Percentiles rank a stretch among this genome's conserved stretches.
phyloP scores from a whole-genome alignment of 257 asterid species.

The Buddleja alternifolia region DNA sequence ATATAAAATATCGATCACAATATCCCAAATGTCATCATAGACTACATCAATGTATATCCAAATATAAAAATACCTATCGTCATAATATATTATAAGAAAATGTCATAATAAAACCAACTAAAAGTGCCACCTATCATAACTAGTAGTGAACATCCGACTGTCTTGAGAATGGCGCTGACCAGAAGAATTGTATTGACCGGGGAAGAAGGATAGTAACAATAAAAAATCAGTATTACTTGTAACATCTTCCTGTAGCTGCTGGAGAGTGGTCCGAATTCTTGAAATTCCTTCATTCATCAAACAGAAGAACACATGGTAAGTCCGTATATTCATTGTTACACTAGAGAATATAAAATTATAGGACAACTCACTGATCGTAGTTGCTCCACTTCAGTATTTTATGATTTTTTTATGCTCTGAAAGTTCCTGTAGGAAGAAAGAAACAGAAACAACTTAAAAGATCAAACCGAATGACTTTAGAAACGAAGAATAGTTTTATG shows the following conservation, averaged over 20 bases:
- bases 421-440: conserved; percentile 64
- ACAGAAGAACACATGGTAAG: conserved; percentile 15
- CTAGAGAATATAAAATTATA: conserved; percentile 3
- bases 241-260: conserved; percentile 96
- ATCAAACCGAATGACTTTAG: not conserved
- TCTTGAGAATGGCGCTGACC: no score
- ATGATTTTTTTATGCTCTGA: conserved; percentile 70
- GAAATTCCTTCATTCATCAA: conserved; percentile 67
- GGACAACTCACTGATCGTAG: conserved; percentile 75
- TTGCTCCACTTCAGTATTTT: conserved; percentile 80
- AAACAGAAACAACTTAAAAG: conserved; percentile 4
- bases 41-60: no score
- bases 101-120: no score
- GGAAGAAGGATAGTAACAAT: no score
- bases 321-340: not conserved
- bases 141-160: no score
- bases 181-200: no score
- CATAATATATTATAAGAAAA: no score
- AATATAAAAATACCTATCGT: no score
- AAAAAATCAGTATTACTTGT: no score
- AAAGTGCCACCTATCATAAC: no score
- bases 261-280: conserved; percentile 85
- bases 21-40: no score
- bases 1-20: no score
- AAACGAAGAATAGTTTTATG: not conserved